These are phyloP conservation scores for Nemophila menziesii DNA, from an alignment of 257 asterid species.

Conservation along the genomic window DNA sequence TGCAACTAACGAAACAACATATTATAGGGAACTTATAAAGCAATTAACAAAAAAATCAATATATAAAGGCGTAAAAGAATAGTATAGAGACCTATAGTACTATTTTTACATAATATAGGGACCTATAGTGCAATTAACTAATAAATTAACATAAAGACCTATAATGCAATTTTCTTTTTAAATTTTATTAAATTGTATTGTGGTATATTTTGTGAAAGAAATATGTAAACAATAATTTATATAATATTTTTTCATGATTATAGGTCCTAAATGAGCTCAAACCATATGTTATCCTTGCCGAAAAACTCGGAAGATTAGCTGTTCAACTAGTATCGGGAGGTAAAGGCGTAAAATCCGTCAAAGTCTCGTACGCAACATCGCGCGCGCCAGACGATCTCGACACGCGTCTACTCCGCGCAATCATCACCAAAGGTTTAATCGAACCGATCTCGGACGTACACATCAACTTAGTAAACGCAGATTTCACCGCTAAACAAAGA, in stretches of 20 bases:
- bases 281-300: conserved; percentile 78
- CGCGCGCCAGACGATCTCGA: conserved; percentile 90
- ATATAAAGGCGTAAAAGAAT: too few species aligned
- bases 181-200: too few species aligned
- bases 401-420: conserved; percentile 84
- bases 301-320: conserved; percentile 90
- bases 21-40: too few species aligned
- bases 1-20: too few species aligned
- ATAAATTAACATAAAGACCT: too few species aligned
- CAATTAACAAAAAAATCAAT: too few species aligned
- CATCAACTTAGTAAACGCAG: conserved; percentile 78
- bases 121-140: too few species aligned
- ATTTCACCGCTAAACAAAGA: conserved; percentile 84
- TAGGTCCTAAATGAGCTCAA: conserved; percentile 80
- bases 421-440: conserved; percentile 85
- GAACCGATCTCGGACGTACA: conserved; percentile 79
- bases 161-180: too few species aligned
- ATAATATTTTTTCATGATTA: conserved; percentile 8
- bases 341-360: conserved; percentile 60
- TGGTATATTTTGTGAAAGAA: too few species aligned
- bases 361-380: conserved; percentile 67
- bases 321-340: conserved; percentile 92
- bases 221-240: too few species aligned
- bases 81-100: too few species aligned
- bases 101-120: too few species aligned